Evolutionary conservation across 345 rosid species (phyloP), one percentile per base, ranked within the genome.

Genomic region (Camelina sativa): DNA sequence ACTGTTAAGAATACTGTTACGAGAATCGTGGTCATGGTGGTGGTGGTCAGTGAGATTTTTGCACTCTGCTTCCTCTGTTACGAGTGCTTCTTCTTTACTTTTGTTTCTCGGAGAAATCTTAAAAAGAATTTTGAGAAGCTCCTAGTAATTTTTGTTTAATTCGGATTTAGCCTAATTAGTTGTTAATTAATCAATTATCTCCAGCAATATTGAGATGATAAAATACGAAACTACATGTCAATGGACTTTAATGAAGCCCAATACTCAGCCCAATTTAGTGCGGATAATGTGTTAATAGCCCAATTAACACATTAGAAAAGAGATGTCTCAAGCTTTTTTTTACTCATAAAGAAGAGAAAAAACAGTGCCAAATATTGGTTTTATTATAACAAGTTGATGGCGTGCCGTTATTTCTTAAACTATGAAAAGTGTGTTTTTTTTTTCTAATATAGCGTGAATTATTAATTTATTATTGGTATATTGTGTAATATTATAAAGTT

Each of bases 11-110:
- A 73, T 0, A 69, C 7, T 46, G 68, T 28, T 13, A 38, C 20
- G 48, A 76, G 46, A 66, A 25, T 75, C 22, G 56, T 50, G 20
- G 66, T 82, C 82, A 73, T 81, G 59, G 62, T 28, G 30, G 75
- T 77, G 48, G 25, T 11, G 57, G n/a, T 52, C 35, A 35, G 9
- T 58, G 74, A 5, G 69, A 54, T 38, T 50, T 7, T 58, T 7
- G 34, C 77, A 64, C 64, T 41, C 56, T 58, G 4, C 11, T 30
- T 41, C 69, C 53, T 40, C 63, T 41, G 50, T 53, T 40, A 8
- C 7, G 8, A 7, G 9, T 19, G 11, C 52, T 46, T 64, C 69
- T 16, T 58, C 69, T 16, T 58, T 58, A 41, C 15, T 46, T 19
- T 28, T n/a, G 11, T 34, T 9, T 68, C 38, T 41, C 32, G 16